Conservation (phyloP, 2,329 filamentous ascomycete species). For the Fusarium goolgardi region DNA sequence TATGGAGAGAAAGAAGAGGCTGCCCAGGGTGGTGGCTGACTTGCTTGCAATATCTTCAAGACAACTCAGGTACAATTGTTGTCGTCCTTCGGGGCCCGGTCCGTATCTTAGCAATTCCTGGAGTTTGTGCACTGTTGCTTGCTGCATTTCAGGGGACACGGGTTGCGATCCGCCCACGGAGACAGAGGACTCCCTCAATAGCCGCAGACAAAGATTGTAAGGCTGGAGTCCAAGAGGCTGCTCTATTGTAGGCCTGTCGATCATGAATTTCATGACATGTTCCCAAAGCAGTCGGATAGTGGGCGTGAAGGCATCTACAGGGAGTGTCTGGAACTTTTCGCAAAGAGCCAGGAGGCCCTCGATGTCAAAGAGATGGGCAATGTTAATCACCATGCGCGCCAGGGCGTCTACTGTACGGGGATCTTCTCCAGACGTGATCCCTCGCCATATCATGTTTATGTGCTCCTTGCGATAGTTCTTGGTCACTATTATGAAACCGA, state of each 20-base stretch:
- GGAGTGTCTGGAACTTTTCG: slow-evolving; percentile 74
- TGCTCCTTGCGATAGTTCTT: slow-evolving; percentile 76
- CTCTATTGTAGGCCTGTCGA: slow-evolving; percentile 58
- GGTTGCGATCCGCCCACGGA: slow-evolving; percentile 64
- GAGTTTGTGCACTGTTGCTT: slow-evolving; percentile 71
- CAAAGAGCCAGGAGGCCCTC: slow-evolving; percentile 72
- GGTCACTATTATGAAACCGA: slow-evolving; percentile 88
- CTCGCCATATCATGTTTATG: slow-evolving; percentile 86
- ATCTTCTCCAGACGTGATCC: slow-evolving; percentile 83
- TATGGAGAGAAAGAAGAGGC: slow-evolving; percentile 72
- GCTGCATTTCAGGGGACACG: slow-evolving; percentile 71
- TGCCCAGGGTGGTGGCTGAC: slow-evolving; percentile 75
- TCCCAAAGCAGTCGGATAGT: slow-evolving; percentile 72
- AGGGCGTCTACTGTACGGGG: slow-evolving; percentile 85
- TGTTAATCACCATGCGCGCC: slow-evolving; percentile 69
- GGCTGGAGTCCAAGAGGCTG: slow-evolving; percentile 55
- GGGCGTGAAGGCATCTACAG: slow-evolving; percentile 70
- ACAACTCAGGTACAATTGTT: slow-evolving; percentile 73
- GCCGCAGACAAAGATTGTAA: slow-evolving; percentile 68
- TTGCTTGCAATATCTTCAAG: slow-evolving; percentile 73
- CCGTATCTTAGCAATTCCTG: slow-evolving; percentile 68
- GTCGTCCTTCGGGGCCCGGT: slow-evolving; percentile 65
- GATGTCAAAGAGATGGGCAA: slow-evolving; percentile 62
- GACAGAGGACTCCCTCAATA: slow-evolving; percentile 78
- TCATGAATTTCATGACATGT: slow-evolving; percentile 62